phyloP scores from a whole-genome alignment of 2,329 filamentous ascomycete species.

The Pseudogymnoascus sp. region DNA sequence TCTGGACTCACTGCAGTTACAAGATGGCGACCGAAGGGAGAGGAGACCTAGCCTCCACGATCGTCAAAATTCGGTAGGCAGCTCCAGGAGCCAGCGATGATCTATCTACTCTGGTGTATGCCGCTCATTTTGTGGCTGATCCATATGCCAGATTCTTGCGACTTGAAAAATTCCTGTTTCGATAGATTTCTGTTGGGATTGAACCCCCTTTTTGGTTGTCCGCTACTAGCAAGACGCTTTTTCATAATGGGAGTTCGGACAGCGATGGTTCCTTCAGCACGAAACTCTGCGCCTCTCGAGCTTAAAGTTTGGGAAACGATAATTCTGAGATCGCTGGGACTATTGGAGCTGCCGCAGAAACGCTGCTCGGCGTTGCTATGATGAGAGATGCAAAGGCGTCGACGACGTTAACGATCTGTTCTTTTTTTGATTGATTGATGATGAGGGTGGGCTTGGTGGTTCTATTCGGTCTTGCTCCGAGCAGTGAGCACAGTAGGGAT shows the following conservation, averaged over 20 bases:
- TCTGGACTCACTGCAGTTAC: conserved; percentile 80
- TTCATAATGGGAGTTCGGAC: conserved; percentile 1
- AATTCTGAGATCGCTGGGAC: conserved; percentile 3
- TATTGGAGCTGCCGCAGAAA: conserved; percentile 2
- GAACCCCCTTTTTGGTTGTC: neutral
- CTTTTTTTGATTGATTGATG: conserved; percentile 8
- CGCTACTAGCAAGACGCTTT: neutral
- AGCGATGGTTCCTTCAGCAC: conserved; percentile 1
- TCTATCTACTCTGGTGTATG: neutral
- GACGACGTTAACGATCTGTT: conserved; percentile 6
- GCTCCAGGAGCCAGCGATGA: conserved; percentile 31
- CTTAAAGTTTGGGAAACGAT: conserved; percentile 1
- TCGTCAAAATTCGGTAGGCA: conserved; percentile 49
- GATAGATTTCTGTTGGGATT: conserved; percentile 6
- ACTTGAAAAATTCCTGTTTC: conserved; percentile 8
- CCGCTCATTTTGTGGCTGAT: conserved; percentile 1
- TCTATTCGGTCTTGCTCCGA: neutral
- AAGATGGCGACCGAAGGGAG: conserved; percentile 63
- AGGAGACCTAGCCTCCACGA: conserved; percentile 46
- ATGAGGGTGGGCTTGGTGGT: neutral
- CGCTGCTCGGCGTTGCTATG: neutral
- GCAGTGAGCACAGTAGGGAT: conserved; percentile 1
- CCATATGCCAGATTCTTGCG: neutral
- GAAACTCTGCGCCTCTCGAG: neutral
- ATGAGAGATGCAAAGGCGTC: conserved; percentile 6